A percentile compares a stretch with the other conserved stretches of the same genome.
These are phyloP conservation scores for Neopestalotiopsis sp. DNA, from an alignment of 2,329 filamentous ascomycete genomes.

Conservation along the genomic window DNA sequence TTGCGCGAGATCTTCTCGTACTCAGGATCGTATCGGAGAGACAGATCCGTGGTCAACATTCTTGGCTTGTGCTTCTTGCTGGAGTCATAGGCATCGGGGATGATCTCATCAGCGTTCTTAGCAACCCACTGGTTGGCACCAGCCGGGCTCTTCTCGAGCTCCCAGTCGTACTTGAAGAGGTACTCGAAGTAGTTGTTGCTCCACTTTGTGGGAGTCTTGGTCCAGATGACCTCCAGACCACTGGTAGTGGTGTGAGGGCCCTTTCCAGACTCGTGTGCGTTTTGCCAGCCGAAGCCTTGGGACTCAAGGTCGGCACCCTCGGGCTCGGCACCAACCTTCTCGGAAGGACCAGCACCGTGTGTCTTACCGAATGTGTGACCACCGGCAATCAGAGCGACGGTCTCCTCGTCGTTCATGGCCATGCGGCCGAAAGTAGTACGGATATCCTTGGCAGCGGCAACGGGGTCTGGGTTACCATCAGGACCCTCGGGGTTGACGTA, in stretches of 20 bases:
- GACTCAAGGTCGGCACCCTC: constrained; percentile 66
- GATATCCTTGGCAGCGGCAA: constrained; percentile 73
- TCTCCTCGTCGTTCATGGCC: constrained; percentile 86
- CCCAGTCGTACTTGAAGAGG: constrained; percentile 81
- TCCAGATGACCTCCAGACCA: constrained; percentile 82
- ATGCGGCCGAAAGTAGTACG: constrained; percentile 77
- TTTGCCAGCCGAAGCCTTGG: constrained; percentile 77
- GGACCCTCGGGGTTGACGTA: constrained; percentile 85
- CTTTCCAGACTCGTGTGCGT: constrained; percentile 67
- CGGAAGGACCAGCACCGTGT: constrained; percentile 70
- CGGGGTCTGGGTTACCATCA: constrained; percentile 71
- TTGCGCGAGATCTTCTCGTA: constrained; percentile 79
- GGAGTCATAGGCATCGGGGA: constrained; percentile 73
- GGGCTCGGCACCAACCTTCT: constrained; percentile 71
- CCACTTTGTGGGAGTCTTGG: constrained; percentile 76
- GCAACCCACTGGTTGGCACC: constrained; percentile 80
- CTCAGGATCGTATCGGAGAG: constrained; percentile 71
- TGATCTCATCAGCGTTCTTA: constrained; percentile 68
- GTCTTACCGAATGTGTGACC: constrained; percentile 84
- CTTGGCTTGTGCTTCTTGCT: constrained; percentile 75
- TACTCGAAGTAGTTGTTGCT: constrained; percentile 77
- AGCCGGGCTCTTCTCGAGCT: constrained; percentile 74
- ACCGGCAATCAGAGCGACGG: constrained; percentile 78
- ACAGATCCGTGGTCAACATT: constrained; percentile 78
- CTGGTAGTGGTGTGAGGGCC: constrained; percentile 77